Base-by-base conservation (phyloP, 805 yeast species). In the Candida nemodendra region DNA sequence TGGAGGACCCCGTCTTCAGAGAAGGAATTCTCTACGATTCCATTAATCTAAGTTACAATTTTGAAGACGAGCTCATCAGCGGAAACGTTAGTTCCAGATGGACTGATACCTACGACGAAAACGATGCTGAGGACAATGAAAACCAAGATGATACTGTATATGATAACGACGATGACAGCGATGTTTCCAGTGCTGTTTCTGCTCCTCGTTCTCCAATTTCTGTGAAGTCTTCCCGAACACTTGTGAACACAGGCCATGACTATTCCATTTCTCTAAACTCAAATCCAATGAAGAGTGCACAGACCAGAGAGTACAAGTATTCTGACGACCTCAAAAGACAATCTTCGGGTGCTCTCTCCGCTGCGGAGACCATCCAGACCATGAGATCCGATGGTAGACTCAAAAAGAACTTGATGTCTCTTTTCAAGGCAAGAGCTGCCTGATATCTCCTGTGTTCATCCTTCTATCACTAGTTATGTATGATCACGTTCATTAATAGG, bases 1-100 rank as follows among this genome's bases (percentile, higher is more conserved):
- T 36, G 7, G 41, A 41, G 22, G 59, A 55, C 30, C 51, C 54
- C 5, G 17, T 43, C n/a, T 24, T 39, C 18, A 31, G 35, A 7
- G 50, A 46, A 16, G 36, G 42, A 5, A 30, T 40, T 22, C 34
- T 41, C 14, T 31, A 34, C 27, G 41, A 41, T 29, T 37, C 45
- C 12, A 17, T 40, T 32, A 24, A 34, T 12, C 31, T 41, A 19
- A 15, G 29, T 9, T 23, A 30, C 24, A 37, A 41, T 22, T 37
- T 26, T 29, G 16, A 19, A 3, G 9, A 35, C 13, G 33, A 35
- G 9, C 17, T 35, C 16, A 5, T 5, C 28, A 12, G 29, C n/a
- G n/a, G 21, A 8, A 17, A 25, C 4, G 22, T 12, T 9, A 18
- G 30, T n/a, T 5, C 27, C 25, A n/a, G 11, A 21, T 21, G 24